Evolutionary conservation across 148 eudicot species (phyloP), one percentile per base, ranked within the genome.

Genomic region (Pharnaceum exiguum): DNA sequence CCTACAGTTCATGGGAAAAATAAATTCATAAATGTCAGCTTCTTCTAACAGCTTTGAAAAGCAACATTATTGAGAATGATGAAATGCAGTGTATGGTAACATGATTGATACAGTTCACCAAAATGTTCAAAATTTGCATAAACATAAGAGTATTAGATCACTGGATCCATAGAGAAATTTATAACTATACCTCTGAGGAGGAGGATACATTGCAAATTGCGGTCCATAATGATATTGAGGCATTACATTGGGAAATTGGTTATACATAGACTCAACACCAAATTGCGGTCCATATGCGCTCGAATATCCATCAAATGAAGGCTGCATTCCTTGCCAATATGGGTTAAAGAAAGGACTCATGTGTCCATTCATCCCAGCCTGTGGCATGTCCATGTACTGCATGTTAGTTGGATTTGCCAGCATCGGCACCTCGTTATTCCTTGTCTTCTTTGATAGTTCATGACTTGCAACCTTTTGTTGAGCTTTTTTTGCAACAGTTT

Each of bases 371-470:
- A 66, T 82, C 64, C 44, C 81, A 81, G 66, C 81, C 71, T 37
- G 78, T 74, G 65, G 55, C 71, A 46, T 83, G 90, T 51, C 46
- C 69, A 78, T 79, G 87, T 95, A 86, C 73, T 82, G 95, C 86
- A 82, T 79, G 50, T 89, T 96, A 36, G 81, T 67, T 61, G 75
- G 82, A 72, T 75, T 76, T 25, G 51, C 38, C 69, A 89, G 81
- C 60, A 75, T 10, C 26, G 79, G 75, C 39, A 75, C 50, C 76
- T 82, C 87, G 77, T 85, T 87, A 84, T 75, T 90, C 68, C 85
- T 87, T 75, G 85, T 84, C 75, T 86, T 91, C 65, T 81, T 87
- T 77, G 87, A 94, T 77, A 81, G 77, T 27, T 86, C 95, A 13
- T 60, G 70, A 67, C 70, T 60, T 38, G 75, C 77, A 23, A 75